Percentiles rank a stretch among this genome's conserved stretches.
Conservation (phyloP, 495 filamentous ascomycete genomes). For the Hypoxylon rickii region DNA sequence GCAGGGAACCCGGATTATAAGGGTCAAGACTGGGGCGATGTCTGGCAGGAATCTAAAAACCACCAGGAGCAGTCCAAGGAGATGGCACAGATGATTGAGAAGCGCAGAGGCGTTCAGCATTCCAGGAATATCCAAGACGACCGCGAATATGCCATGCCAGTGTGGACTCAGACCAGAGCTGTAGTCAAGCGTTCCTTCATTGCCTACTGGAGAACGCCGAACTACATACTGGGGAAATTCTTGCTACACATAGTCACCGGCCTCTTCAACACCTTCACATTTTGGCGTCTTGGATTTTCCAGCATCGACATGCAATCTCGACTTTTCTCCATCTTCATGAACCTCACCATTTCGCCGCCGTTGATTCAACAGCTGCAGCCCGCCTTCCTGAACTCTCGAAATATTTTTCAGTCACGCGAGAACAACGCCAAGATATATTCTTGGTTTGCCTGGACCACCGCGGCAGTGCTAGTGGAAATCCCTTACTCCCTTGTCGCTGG, state of each 20-base stretch:
- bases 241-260: conserved; percentile 42
- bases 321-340: conserved; percentile 75
- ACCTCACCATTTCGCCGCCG: conserved; percentile 54
- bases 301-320: conserved; percentile 73
- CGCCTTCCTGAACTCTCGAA: conserved; percentile 67
- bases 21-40: conserved; percentile 69
- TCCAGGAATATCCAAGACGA: conserved; percentile 39
- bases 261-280: conserved; percentile 79
- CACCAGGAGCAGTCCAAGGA: conserved; percentile 60
- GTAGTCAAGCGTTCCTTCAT: conserved; percentile 64
- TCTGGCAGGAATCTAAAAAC: conserved; percentile 75
- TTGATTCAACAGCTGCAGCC: conserved; percentile 67
- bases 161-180: conserved; percentile 47
- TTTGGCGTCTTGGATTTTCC: conserved; percentile 67
- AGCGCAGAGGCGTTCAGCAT: conserved; percentile 25
- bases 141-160: conserved; percentile 32
- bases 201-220: conserved; percentile 73
- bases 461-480: conserved; percentile 61
- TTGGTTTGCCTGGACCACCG: conserved; percentile 62
- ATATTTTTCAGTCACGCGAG: conserved; percentile 74
- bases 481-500: conserved; percentile 61
- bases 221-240: conserved; percentile 70
- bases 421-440: conserved; percentile 75
- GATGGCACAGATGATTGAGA: conserved; percentile 40
- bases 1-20: conserved; percentile 54